Base-by-base conservation (phyloP, 129 eudicot genomes). In the Chrysanthemum seticuspe region DNA sequence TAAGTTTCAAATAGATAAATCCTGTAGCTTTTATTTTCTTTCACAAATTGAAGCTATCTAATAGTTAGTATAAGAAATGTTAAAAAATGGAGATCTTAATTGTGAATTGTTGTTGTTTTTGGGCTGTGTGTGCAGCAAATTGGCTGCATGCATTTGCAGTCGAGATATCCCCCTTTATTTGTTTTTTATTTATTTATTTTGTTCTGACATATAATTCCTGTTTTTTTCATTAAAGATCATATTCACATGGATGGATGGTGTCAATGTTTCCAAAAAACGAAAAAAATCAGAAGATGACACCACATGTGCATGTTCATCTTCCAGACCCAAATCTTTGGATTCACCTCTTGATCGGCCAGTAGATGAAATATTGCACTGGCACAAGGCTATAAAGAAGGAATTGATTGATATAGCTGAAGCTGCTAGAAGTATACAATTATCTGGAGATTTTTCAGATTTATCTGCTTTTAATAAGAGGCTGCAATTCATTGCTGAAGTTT, bases 281-380 rank as follows among this genome's bases (percentile, higher is more conserved):
- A 86, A 83, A 78, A 73, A 62, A 58, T 78, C 68, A 75, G 89
- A 76, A 76, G 89, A 91, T 72, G 82, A 79, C 80, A 50, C 83
- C 4, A 78, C 63, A 51, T 75, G 88, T 75, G 82, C 96, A 47
- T 83, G 95, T 83, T 86, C 80, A 83, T 86, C 89, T 68, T 85
- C 96, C 47, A 78, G 69, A 76, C 29, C 70, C 16, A 76, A 79
- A 58, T 54, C 73, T 68, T 52, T 31, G 15, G 83, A 72, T 49
- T 71, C 86, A 78, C 77, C 81, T 59, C 77, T 60, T 36, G 86
- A 79, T 73, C 80, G 74, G 44, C 98, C 98, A 10, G 80, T 94
- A 19, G 97, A 94, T 86, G 98, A 94, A 82, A 94, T 94, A 86
- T 68, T 94, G 83, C 96, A 87, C 75, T 90, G 97, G 97, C 98